A percentile compares a stretch with the other conserved stretches of the same genome.
These are phyloP conservation scores for Pyracantha coccinea DNA, from an alignment of 331 rosid genomes.

Conservation along the genomic window DNA sequence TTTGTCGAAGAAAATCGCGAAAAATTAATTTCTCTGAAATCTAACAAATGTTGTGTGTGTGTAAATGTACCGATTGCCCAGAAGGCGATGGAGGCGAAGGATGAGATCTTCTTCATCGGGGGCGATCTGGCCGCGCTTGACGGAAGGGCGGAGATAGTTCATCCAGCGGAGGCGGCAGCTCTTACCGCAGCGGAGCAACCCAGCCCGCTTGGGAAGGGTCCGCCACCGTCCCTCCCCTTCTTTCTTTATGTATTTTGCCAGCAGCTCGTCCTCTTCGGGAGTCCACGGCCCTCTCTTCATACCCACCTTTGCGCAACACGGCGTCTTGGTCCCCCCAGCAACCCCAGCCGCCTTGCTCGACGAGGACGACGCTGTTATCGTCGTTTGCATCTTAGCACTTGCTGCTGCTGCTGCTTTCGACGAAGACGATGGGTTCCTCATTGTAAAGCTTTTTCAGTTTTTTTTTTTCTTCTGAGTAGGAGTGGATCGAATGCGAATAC, in stretches of 20 bases:
- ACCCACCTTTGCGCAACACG: constrained; percentile 62
- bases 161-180: constrained; percentile 97
- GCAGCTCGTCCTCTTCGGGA: constrained; percentile 59
- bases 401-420: background rate
- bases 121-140: constrained; percentile 86
- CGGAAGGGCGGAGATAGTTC: constrained; percentile 86
- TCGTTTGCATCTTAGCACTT: background rate
- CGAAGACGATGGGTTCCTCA: constrained; percentile 13
- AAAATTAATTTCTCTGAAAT: no score
- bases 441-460: background rate
- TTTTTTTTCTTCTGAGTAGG: background rate
- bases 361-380: background rate
- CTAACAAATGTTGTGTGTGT: background rate
- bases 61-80: constrained; percentile 57
- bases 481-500: no score
- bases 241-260: constrained; percentile 38
- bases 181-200: constrained; percentile 79
- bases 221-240: constrained; percentile 91
- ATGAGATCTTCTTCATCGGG: constrained; percentile 89
- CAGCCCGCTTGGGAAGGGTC: constrained; percentile 64
- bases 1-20: no score
- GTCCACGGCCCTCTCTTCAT: constrained; percentile 89
- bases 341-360: background rate
- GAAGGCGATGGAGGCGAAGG: constrained; percentile 89
- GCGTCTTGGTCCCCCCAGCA: constrained; percentile 16